Conservation (phyloP, 495 filamentous ascomycete genomes). For the Rusavskia elegans region DNA sequence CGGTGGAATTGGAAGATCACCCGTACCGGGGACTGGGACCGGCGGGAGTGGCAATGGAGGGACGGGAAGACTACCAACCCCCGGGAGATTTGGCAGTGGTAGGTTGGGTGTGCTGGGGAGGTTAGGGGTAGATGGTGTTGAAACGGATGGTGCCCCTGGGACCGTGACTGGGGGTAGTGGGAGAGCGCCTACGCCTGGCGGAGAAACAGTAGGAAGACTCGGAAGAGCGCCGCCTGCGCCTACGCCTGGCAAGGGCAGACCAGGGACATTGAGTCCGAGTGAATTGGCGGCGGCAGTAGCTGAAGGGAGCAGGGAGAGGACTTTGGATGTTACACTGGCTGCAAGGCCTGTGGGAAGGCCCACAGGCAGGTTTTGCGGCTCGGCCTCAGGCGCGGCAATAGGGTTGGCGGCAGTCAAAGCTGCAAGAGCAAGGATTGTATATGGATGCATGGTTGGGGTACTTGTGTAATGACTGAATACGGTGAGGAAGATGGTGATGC, state of each 20-base stretch:
- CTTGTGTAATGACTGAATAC: not conserved
- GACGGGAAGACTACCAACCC: too few relatives aligned
- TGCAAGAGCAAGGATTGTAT: not conserved
- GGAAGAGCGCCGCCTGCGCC: too few relatives aligned
- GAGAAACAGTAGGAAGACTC: too few relatives aligned
- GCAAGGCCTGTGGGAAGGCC: not conserved
- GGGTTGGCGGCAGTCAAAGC: not conserved
- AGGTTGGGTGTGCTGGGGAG: too few relatives aligned
- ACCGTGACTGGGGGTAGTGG: too few relatives aligned
- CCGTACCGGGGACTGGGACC: not conserved
- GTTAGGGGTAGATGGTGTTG: too few relatives aligned
- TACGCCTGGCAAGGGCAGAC: too few relatives aligned
- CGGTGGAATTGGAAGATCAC: not conserved
- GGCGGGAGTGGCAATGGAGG: not conserved
- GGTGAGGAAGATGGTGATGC: not conserved
- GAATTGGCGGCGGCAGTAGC: not conserved
- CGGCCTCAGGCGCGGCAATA: not conserved
- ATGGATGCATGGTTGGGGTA: not conserved
- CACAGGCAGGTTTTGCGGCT: not conserved
- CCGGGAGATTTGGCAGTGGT: too few relatives aligned
- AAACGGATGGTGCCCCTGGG: too few relatives aligned
- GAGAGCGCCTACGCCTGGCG: too few relatives aligned
- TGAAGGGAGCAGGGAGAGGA: not conserved
- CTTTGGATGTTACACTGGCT: not conserved
- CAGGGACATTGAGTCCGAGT: not conserved